A percentile compares a stretch with the other conserved stretches of the same genome.
Conservation (phyloP, 2,329 filamentous ascomycete genomes). For the Tolypocladium album region DNA sequence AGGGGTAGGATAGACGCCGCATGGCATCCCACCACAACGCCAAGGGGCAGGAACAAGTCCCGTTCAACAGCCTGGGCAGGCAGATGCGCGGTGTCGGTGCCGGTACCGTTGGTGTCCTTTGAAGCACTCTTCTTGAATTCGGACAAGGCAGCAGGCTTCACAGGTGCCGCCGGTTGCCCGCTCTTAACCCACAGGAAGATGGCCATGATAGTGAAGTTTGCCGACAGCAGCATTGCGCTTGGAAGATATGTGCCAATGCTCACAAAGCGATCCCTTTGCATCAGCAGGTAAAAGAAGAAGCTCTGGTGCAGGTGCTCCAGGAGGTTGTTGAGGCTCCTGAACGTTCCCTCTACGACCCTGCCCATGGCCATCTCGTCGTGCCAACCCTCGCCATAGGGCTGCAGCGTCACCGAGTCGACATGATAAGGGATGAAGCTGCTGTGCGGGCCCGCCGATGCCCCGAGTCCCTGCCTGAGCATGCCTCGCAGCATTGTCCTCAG, state of each 20-base stretch:
- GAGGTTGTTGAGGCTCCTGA: slow-evolving; percentile 89
- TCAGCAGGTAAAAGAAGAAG: slow-evolving; percentile 97
- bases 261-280: slow-evolving; percentile 86
- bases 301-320: slow-evolving; percentile 96
- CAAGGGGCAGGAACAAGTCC: slow-evolving; percentile 61
- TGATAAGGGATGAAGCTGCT: slow-evolving; percentile 97
- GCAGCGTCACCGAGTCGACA: slow-evolving; percentile 88
- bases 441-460: slow-evolving; percentile 81
- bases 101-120: slow-evolving; percentile 16
- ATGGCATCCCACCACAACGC: slow-evolving; percentile 62
- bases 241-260: slow-evolving; percentile 97
- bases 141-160: not conserved
- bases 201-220: slow-evolving; percentile 91
- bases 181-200: slow-evolving; percentile 91
- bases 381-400: slow-evolving; percentile 84
- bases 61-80: slow-evolving; percentile 37
- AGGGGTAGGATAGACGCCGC: slow-evolving; percentile 71
- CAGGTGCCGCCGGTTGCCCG: slow-evolving; percentile 37
- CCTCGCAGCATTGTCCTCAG: slow-evolving; percentile 82
- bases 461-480: slow-evolving; percentile 85
- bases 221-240: slow-evolving; percentile 92
- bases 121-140: not conserved
- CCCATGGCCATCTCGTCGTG: slow-evolving; percentile 97
- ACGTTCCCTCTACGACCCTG: slow-evolving; percentile 77
- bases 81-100: slow-evolving; percentile 15